Percentiles rank a stretch among this genome's conserved stretches.
Conservation (phyloP, 1,139 yeast species). For the Hanseniaspora sp. region DNA sequence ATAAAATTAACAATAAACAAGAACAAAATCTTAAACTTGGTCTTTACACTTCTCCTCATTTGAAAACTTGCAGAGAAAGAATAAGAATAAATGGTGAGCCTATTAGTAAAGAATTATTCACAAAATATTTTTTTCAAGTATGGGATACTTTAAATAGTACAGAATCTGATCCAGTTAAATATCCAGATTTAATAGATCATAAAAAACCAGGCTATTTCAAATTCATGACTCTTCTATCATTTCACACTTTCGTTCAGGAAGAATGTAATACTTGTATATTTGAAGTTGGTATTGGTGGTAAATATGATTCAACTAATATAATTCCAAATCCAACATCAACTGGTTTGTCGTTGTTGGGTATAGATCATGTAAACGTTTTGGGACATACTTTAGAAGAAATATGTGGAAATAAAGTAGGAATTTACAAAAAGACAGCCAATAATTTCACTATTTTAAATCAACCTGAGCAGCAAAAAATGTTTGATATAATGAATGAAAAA, state of each 20-base stretch:
- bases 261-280: conserved; percentile 86
- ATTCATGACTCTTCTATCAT: conserved; percentile 75
- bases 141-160: conserved; percentile 71
- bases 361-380: conserved; percentile 82
- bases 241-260: conserved; percentile 79
- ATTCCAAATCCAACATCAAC: conserved; percentile 70
- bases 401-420: conserved; percentile 95
- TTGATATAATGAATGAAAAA: conserved; percentile 45
- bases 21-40: conserved; percentile 52
- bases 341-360: conserved; percentile 78
- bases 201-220: conserved; percentile 90
- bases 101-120: conserved; percentile 63
- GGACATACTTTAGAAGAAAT: conserved; percentile 83
- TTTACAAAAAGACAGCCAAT: conserved; percentile 56
- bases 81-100: conserved; percentile 82
- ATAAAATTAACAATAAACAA: conserved; percentile 18
- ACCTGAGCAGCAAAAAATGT: conserved; percentile 36
- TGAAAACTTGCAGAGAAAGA: conserved; percentile 85
- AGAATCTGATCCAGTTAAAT: conserved; percentile 42
- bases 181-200: conserved; percentile 63
- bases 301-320: conserved; percentile 86
- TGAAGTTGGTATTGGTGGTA: conserved; percentile 98
- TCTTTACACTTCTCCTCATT: conserved; percentile 87
- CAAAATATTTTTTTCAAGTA: conserved; percentile 84
- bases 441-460: conserved; percentile 59